A percentile compares a stretch with the other conserved stretches of the same genome.
Evolutionary conservation across 169 alveolate species (phyloP).

Genomic region (Eimeria praecox): DNA sequence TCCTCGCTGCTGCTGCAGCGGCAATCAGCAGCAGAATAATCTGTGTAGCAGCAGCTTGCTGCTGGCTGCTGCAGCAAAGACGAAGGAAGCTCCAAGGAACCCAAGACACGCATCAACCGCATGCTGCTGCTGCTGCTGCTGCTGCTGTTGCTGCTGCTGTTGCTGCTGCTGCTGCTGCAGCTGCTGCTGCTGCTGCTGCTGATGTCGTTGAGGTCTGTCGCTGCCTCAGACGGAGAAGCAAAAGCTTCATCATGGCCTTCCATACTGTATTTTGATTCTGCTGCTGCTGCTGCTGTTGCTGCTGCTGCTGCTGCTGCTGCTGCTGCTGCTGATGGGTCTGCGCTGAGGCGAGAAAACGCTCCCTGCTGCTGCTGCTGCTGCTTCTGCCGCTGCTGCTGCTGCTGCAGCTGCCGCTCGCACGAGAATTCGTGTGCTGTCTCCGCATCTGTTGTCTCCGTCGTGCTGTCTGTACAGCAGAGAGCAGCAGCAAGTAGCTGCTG

Average conservation of each 20-base stretch:
- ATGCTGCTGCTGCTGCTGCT: slow-evolving; percentile 45
- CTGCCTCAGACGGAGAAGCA: neutral
- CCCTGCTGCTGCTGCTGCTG: neutral
- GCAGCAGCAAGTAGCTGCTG: slow-evolving; percentile 29
- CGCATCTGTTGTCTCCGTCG: neutral
- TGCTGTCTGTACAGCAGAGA: slow-evolving; percentile 35
- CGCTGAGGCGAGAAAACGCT: no score
- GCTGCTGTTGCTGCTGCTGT: slow-evolving; percentile 13
- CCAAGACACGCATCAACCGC: slow-evolving; percentile 6
- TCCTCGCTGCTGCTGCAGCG: slow-evolving; percentile 54
- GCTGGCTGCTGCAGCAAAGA: slow-evolving; percentile 17
- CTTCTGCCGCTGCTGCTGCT: slow-evolving; percentile 44
- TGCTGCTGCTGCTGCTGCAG: slow-evolving; percentile 33
- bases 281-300: slow-evolving; percentile 25
- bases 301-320: slow-evolving; percentile 6
- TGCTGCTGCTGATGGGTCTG: neutral
- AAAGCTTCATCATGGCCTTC: neutral
- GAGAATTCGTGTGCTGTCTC: neutral
- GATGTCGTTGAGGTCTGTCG: neutral
- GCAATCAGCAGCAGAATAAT: neutral
- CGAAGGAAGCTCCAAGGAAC: slow-evolving; percentile 33
- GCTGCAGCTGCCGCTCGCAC: neutral
- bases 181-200: slow-evolving; percentile 68
- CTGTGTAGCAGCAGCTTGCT: neutral
- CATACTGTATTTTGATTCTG: neutral